phyloP scores from a whole-genome alignment of 495 filamentous ascomycete species.

The Penicillium canescens region DNA sequence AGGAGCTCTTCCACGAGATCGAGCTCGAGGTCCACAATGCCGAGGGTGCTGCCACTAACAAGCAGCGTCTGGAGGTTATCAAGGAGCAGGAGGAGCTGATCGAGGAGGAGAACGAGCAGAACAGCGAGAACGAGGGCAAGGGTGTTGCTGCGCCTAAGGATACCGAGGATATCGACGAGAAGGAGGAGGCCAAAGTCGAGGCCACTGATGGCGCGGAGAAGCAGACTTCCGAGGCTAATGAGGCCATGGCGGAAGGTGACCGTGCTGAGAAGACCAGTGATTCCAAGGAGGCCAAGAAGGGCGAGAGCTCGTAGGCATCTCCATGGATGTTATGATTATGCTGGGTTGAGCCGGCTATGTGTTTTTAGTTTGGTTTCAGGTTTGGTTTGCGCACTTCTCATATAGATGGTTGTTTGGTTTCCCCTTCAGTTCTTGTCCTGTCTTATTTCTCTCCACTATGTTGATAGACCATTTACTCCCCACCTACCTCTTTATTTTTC shows the following conservation, averaged over 20 bases:
- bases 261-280: constrained; percentile 31
- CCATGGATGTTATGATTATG: constrained; percentile 5
- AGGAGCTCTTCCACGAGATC: constrained; percentile 99
- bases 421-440: constrained; percentile 24
- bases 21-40: constrained; percentile 97
- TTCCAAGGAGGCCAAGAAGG: constrained; percentile 32
- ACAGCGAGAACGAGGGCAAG: constrained; percentile 66
- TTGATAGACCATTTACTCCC: constrained; percentile 24
- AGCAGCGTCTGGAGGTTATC: constrained; percentile 97
- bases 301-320: constrained; percentile 21
- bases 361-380: neutral
- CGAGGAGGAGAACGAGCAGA: constrained; percentile 93
- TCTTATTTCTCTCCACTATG: constrained; percentile 25
- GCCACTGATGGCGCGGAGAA: constrained; percentile 21
- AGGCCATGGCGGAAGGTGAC: constrained; percentile 43
- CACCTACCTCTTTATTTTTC: constrained; percentile 5
- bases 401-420: constrained; percentile 14
- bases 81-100: constrained; percentile 99
- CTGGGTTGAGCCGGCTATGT: constrained; percentile 4
- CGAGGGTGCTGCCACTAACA: constrained; percentile 97
- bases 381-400: constrained; percentile 3
- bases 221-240: constrained; percentile 42
- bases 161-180: constrained; percentile 83
- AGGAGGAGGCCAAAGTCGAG: constrained; percentile 43
- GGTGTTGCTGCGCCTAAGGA: constrained; percentile 61